Base-by-base conservation (phyloP, 176 grass and related monocot species). In the Aechmea fasciata region DNA sequence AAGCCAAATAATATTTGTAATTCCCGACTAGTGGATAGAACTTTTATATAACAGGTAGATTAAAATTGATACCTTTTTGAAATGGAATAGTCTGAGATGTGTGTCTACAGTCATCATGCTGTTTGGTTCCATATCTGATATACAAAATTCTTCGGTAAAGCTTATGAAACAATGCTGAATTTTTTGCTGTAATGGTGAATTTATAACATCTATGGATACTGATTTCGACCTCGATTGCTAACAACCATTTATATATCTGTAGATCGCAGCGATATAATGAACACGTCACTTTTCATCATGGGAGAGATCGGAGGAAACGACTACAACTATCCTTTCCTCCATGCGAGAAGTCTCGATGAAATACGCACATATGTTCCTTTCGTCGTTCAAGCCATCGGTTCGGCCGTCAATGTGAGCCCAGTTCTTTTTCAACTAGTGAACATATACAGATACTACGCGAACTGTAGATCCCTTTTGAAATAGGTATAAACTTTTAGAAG, bases 261-360 rank as follows among this genome's bases (percentile, higher is more conserved):
- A 86, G 83, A 41, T 49, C 79, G 85, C 63, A 76, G 14, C 0
- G 51, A 61, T 48, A 64, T 85, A 18, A 74, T 93, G 51, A 77
- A 73, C 63, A 66, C 73, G 63, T 75, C 89, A 29, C 86, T 93
- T 15, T 90, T 97, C 78, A 69, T 87, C 48, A 71, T 93, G 41
- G 94, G 94, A 71, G 94, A 97, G 79, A 97, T 97, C 64, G 89
- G 89, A 25, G 94, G 94, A 4, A 97, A 97, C 63, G 94, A 97
- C 78, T 97, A 97, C 77, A 97, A 97, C 74, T 4, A 83, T 64
- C 79, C 89, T 52, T 72, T 90, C 64, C 71, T 80, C 12, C 49
- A 20, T 9, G 69, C 79, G 1, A 69, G n/a, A 13, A 51, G 73
- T 0, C 18, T 92, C 26, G 82, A 89, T 11, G 79, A 90, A 80